Base-by-base conservation (phyloP, 2,329 filamentous ascomycete species). In the Capronia epimyces region DNA sequence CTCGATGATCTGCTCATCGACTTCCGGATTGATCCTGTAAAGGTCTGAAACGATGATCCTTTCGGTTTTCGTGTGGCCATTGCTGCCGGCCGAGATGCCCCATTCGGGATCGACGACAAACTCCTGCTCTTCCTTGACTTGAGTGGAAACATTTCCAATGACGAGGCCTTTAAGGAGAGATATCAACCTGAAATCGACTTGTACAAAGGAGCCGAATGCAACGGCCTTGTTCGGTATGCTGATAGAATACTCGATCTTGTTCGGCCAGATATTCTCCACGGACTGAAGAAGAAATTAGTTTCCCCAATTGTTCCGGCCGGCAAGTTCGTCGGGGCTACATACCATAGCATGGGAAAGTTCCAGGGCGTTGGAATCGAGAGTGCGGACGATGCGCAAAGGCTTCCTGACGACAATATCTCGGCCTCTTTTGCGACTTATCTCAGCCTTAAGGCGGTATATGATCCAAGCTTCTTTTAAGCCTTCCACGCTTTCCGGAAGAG, bases 161-260 rank as follows among this genome's bases (percentile, higher is more conserved):
- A 83, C 82, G 13, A 98, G 75, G 1, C 89, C 91, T 69, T 98
- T 97, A 45, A 95, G 75, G 1, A 97, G 74, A 0, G 91, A 90
- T 1, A 89, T 87, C 56, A 97, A 83, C 56, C 87, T 82, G 72
- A 96, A 91, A 61, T 95, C 84, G 53, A 95, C 78, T 1, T 83
- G 82, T 43, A 97, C 83, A 18, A 79, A 78, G n/a, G 88, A 94
- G 43, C 93, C 93, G 63, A 96, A 95, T 15, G 95, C 86, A 47
- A 95, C 85, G 1, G 93, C 93, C 72, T 96, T 96, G 64, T 89
- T 90, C 0, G 93, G 91, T 9, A 95, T 87, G 51, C 88, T 82
- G 57, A 98, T 89, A 24, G 89, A 91, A 71, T 98, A 98, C 67
- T 95, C 88, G 62, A 97, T 81, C 75, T 98, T 98, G 73, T 95